Base-by-base conservation (phyloP, 2,329 filamentous ascomycete genomes). In the Cordyceps cateniannulata region DNA sequence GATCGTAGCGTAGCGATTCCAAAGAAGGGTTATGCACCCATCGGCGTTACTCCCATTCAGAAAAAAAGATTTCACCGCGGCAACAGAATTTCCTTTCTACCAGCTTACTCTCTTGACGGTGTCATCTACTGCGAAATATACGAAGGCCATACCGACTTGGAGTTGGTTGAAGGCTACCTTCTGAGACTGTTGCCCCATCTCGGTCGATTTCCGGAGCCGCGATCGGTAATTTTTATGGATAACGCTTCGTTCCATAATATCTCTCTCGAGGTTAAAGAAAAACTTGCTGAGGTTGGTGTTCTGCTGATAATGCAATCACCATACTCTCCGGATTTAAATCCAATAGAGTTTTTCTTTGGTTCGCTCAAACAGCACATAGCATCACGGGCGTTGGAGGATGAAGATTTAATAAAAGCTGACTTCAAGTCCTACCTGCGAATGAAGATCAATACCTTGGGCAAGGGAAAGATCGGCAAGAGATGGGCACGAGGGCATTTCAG, bases 391-490 rank as follows among this genome's bases (percentile, higher is more conserved):
- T 42, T 40, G 20, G 52, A 65, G 60, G 60, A 67, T 48, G 59
- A 59, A 48, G 65, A 66, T 55, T 61, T 65, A 12, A 66, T 66
- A 25, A 32, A 64, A 25, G 63, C 61, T 45, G 63, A 67, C 55
- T 66, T 66, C 16, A 66, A 64, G 45, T 65, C 59, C 14, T 67
- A 66, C 44, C 24, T 67, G 7, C 54, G 53, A 44, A 67, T 66
- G 62, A 59, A 67, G 51, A 62, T 67, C 18, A 63, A 59, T 40
- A 44, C 60, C 20, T 51, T 66, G 14, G 61, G 62, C 25, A 44
- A 38, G 18, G 52, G 52, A 3, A 55, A 32, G 52, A 42, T 7
- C 42, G 58, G 62, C 6, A 64, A 56, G 53, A 62, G 40, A 57
- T 61, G 65, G 48, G 63, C 63, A n/a, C 63, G 62, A 54, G 61